Base-by-base conservation (phyloP, 1,139 yeast species). In the Hansenula sp. region DNA sequence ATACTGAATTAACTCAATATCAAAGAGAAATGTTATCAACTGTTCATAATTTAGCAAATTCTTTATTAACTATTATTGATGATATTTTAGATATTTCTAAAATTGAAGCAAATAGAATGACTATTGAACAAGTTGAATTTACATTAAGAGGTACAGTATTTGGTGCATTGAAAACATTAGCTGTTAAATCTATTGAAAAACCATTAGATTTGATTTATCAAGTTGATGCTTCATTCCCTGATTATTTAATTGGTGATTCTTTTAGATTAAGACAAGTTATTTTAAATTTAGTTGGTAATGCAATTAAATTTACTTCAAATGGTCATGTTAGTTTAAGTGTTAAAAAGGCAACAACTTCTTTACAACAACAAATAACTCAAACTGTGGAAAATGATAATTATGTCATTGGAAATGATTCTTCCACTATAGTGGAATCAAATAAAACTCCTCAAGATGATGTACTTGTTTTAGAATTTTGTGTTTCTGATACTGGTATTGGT, bases 51-150 rank as follows among this genome's bases (percentile, higher is more conserved):
- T 71, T 87, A 51, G 95, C 95, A 30, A 86, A 85, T 55, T 84
- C 94, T 1, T 69, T 86, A 50, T 72, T 86, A 57, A 86, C 95
- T 0, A 86, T 86, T 52, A 87, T 87, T 54, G 95, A 86, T 60
- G 96, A 86, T 61, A 86, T 86, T 57, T 72, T 86, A 55, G 96
- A 87, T 77, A 86, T 87, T 53, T 86, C 95, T 41, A 86, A 86
- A 74, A 86, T 86, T 63, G 96, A 86, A 64, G 95, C 95, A 19
- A 87, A 86, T 61, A 72, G 95, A 61, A 87, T 86, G 95, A 86
- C 95, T 0, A 88, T 86, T 45, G 95, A 86, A 60, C 87, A 84
- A 60, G 85, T 86, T 50, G 94, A 89, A 45, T 86, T 86, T 57
- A 82, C 92, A 8, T 67, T 86, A 38, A 71, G 95, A 57, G 90